Conservation (phyloP, 192 early-diverging fungal genomes). For the Entomortierella lignicola region DNA sequence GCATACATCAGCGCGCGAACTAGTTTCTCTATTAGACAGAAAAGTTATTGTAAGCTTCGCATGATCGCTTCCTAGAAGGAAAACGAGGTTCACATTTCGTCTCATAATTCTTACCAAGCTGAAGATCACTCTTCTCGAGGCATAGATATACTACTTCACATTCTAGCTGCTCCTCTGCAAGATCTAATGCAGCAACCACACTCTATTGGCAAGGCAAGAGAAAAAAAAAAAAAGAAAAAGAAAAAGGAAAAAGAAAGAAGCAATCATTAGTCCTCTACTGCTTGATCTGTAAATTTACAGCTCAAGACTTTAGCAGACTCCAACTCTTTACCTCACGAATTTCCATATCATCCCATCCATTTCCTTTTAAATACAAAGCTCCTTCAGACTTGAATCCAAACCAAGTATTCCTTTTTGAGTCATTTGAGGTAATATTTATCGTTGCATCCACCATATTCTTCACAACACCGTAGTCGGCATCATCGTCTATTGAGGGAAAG, state of each 20-base stretch:
- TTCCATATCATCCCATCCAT: slow-evolving; percentile 54
- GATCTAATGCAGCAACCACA: slow-evolving; percentile 51
- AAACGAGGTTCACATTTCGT: too few relatives aligned
- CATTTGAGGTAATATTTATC: slow-evolving; percentile 44
- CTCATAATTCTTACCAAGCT: slow-evolving; percentile 28
- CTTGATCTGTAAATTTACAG: too few relatives aligned
- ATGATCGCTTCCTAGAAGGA: too few relatives aligned
- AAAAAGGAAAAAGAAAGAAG: too few relatives aligned
- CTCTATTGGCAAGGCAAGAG: slow-evolving; percentile 13
- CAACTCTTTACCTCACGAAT: slow-evolving; percentile 51
- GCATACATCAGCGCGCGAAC: slow-evolving; percentile 73
- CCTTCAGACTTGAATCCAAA: slow-evolving; percentile 38
- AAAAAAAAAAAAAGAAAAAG: background rate
- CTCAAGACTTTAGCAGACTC: too few relatives aligned
- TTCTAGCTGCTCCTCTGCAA: slow-evolving; percentile 48
- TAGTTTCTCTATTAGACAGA: slow-evolving; percentile 52
- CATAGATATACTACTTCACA: slow-evolving; percentile 38
- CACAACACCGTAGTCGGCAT: slow-evolving; percentile 22
- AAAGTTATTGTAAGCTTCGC: too few relatives aligned
- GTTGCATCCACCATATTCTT: slow-evolving; percentile 45
- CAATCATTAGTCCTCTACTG: too few relatives aligned
- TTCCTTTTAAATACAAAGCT: slow-evolving; percentile 34
- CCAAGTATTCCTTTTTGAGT: slow-evolving; percentile 47
- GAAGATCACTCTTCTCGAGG: slow-evolving; percentile 43
- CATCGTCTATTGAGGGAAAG: slow-evolving; percentile 14